Conservation (phyloP, 108 stramenopile species). For the Fistulifera pelliculosa region DNA sequence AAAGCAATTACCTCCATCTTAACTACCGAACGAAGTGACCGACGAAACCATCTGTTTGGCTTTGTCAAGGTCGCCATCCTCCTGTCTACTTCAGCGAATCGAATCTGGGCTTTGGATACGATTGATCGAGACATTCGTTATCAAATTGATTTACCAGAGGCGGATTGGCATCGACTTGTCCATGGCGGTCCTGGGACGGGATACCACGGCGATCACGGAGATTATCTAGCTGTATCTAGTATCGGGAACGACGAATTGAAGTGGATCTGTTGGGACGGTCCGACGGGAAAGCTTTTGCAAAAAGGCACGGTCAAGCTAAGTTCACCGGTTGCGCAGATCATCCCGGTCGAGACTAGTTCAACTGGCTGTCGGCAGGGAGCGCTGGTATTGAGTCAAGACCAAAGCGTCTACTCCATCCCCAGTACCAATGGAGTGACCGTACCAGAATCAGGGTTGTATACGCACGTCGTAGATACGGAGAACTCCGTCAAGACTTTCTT, state of each 20-base stretch:
- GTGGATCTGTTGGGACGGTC: slow-evolving; percentile 77
- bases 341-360: slow-evolving; percentile 47
- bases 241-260: slow-evolving; percentile 12
- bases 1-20: slow-evolving; percentile 15
- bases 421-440: slow-evolving; percentile 18
- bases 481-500: slow-evolving; percentile 11
- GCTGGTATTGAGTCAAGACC: slow-evolving; percentile 50
- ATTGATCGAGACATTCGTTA: slow-evolving; percentile 31
- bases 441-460: slow-evolving; percentile 51
- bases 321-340: slow-evolving; percentile 52
- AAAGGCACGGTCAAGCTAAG: slow-evolving; percentile 23
- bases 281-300: slow-evolving; percentile 45
- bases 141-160: slow-evolving; percentile 51
- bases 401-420: slow-evolving; percentile 46
- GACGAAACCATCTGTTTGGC: slow-evolving; percentile 58
- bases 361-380: slow-evolving; percentile 59
- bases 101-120: slow-evolving; percentile 59
- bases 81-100: slow-evolving; percentile 42
- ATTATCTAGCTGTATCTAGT: slow-evolving; percentile 42
- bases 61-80: slow-evolving; percentile 74
- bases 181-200: slow-evolving; percentile 42
- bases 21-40: slow-evolving; percentile 23
- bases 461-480: slow-evolving; percentile 45
- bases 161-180: slow-evolving; percentile 60
- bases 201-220: slow-evolving; percentile 60